Percentiles rank a stretch among this genome's conserved stretches.
Evolutionary conservation across 768 basidiomycete species (phyloP).

Genomic region (Lactarius pseudohatsudake): DNA sequence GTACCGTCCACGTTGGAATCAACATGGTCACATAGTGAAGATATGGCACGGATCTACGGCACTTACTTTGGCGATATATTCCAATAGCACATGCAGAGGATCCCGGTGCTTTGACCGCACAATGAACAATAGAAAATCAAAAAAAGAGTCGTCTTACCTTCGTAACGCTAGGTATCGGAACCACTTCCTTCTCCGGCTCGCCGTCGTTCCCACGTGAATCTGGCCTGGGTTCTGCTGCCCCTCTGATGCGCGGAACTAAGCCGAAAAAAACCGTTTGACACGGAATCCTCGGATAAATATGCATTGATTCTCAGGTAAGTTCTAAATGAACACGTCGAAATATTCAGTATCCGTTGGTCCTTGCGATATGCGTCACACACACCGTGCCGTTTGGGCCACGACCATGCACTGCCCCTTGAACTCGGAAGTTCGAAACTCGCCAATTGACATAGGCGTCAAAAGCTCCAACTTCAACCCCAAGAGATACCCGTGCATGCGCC

Average conservation of each 20-base stretch:
- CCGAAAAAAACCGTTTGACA: background rate
- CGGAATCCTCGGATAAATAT: background rate
- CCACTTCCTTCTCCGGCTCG: too few species aligned
- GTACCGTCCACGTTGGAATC: too few species aligned
- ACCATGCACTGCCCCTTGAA: background rate
- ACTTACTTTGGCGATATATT: background rate
- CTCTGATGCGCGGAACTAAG: background rate
- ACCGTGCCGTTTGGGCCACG: background rate
- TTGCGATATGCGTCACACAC: background rate
- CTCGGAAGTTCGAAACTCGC: background rate
- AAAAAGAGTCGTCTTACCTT: background rate
- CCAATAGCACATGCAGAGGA: background rate
- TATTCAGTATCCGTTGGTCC: background rate
- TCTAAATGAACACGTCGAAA: background rate
- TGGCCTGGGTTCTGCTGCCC: too few species aligned
- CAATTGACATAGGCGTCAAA: background rate
- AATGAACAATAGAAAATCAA: fast-evolving
- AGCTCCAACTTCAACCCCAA: background rate
- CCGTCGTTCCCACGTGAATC: too few species aligned
- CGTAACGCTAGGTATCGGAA: background rate
- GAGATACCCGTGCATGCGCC: background rate
- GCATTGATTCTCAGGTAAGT: background rate
- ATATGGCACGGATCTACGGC: too few species aligned
- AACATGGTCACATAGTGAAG: too few species aligned
- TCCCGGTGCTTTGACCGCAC: background rate